phyloP scores from a whole-genome alignment of 768 basidiomycete genomes.

The Gloeopeniophorella convolvens region DNA sequence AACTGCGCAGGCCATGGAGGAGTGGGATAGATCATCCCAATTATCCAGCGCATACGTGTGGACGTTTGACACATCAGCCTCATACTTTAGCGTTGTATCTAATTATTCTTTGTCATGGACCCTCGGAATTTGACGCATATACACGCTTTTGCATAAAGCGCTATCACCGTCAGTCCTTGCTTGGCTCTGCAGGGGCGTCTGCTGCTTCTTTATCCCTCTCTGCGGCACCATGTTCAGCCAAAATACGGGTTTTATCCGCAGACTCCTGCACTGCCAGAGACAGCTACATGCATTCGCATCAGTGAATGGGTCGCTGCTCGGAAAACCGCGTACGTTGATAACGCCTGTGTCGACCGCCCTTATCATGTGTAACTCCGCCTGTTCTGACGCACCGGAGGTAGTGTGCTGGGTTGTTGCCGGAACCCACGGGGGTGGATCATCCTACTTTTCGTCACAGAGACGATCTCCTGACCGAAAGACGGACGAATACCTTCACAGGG shows the following conservation, averaged over 20 bases:
- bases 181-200: no score
- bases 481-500: slow-evolving; percentile 36
- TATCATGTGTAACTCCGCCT: slow-evolving; percentile 67
- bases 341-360: slow-evolving; percentile 81
- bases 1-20: slow-evolving; percentile 74
- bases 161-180: neutral
- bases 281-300: slow-evolving; percentile 36
- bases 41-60: slow-evolving; percentile 90
- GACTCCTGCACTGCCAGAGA: slow-evolving; percentile 79
- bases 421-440: slow-evolving; percentile 76
- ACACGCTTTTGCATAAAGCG: no score
- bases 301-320: no score
- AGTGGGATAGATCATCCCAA: slow-evolving; percentile 95
- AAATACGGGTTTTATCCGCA: slow-evolving; percentile 47
- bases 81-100: slow-evolving; percentile 15
- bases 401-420: slow-evolving; percentile 67
- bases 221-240: slow-evolving; percentile 12
- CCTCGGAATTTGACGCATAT: neutral
- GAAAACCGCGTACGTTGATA: slow-evolving; percentile 53
- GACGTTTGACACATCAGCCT: slow-evolving; percentile 51
- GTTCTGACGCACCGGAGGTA: slow-evolving; percentile 55
- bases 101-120: slow-evolving; percentile 4
- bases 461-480: slow-evolving; percentile 12
- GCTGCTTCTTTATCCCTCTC: slow-evolving; percentile 21
- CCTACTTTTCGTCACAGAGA: slow-evolving; percentile 3